Percentiles rank a stretch among this genome's conserved stretches.
Conservation (phyloP, 1,139 yeast species). For the Debaryomyces subglobosus region DNA sequence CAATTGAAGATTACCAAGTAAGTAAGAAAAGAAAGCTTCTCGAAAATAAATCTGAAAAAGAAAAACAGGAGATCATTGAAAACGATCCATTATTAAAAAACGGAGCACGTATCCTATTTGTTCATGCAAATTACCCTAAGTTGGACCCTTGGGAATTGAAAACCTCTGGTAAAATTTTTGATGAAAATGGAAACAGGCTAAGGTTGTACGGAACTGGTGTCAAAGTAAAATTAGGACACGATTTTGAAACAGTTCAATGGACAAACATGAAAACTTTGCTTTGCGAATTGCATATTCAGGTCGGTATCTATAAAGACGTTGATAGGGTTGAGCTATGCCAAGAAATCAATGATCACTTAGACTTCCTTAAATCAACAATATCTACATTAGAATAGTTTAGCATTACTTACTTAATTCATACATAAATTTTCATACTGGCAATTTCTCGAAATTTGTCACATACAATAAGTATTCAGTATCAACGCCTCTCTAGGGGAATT, state of each 20-base stretch:
- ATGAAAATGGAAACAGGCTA: conserved; percentile 48
- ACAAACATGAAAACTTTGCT: conserved; percentile 56
- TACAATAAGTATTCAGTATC: neutral
- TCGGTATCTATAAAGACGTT: conserved; percentile 50
- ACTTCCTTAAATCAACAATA: conserved; percentile 39
- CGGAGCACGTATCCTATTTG: conserved; percentile 52
- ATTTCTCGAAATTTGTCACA: neutral
- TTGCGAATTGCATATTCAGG: conserved; percentile 54
- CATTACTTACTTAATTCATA: neutral
- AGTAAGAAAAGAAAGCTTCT: conserved; percentile 10
- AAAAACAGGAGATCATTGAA: conserved; percentile 14
- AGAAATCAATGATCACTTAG: conserved; percentile 51
- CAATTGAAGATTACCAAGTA: conserved; percentile 55
- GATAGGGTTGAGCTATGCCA: conserved; percentile 46
- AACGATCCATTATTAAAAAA: conserved; percentile 23
- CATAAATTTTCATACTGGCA: neutral
- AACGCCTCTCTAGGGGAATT: neutral
- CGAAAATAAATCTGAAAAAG: conserved; percentile 13
- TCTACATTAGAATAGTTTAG: conserved; percentile 17
- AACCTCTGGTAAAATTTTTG: conserved; percentile 42
- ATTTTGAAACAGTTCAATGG: conserved; percentile 67
- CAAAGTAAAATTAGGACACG: conserved; percentile 53
- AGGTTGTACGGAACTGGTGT: conserved; percentile 59
- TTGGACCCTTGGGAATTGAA: conserved; percentile 59
- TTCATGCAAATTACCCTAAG: conserved; percentile 70